Conservation (phyloP, 164 flowering plant genomes). For the Macadamia tetraphylla region DNA sequence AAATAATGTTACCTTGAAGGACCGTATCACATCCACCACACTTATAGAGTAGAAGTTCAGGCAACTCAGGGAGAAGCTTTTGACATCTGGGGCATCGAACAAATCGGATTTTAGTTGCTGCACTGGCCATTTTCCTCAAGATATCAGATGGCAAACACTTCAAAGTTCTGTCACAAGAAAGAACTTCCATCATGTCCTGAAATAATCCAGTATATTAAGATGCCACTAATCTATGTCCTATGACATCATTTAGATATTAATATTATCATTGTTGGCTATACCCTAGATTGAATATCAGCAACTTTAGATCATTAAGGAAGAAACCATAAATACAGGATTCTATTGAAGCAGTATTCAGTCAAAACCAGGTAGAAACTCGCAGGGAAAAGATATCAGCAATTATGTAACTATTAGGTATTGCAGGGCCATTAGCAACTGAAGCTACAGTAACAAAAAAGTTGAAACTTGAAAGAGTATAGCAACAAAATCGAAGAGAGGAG, state of each 20-base stretch:
- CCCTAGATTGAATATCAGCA: not conserved
- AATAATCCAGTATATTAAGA: not conserved
- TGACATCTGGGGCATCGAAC: slow-evolving; percentile 75
- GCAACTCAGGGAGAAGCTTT: slow-evolving; percentile 48
- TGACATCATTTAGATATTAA: not conserved
- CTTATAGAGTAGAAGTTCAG: slow-evolving; percentile 47
- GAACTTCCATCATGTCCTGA: not conserved
- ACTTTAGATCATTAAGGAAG: not conserved
- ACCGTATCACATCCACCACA: slow-evolving; percentile 70
- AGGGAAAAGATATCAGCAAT: not conserved
- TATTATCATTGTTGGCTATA: not conserved
- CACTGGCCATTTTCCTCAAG: slow-evolving; percentile 30
- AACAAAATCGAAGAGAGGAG: no score
- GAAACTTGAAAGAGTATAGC: no score
- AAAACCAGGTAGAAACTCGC: not conserved
- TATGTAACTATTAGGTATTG: not conserved
- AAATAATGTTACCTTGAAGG: slow-evolving; percentile 55
- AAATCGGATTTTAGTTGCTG: slow-evolving; percentile 32
- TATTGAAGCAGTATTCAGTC: not conserved
- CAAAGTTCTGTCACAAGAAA: not conserved
- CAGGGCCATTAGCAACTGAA: not conserved
- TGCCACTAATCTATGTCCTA: not conserved
- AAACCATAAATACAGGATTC: not conserved
- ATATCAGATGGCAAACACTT: not conserved
- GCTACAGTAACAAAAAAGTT: no score